phyloP scores from a whole-genome alignment of 257 asterid genomes.

The Sherardia arvensis region DNA sequence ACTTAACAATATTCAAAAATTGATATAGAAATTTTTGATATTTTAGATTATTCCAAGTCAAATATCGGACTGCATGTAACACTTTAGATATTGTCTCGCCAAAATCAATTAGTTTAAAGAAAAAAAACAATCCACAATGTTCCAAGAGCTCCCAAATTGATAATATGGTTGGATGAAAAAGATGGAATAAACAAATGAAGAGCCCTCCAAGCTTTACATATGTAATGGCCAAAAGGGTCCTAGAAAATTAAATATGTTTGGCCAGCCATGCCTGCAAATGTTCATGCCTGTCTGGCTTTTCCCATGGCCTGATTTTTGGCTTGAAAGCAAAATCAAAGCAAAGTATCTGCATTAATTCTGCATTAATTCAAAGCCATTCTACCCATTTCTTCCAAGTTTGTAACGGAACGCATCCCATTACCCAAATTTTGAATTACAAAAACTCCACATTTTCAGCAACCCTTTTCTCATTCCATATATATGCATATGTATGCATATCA shows the following conservation, averaged over 20 bases:
- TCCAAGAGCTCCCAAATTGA: constrained; percentile 3
- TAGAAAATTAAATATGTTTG: background rate
- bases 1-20: no score
- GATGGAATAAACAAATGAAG: background rate
- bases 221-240: background rate
- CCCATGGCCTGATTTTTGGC: background rate
- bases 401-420: constrained; percentile 7
- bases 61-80: no score
- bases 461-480: constrained; percentile 1
- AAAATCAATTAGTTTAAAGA: background rate
- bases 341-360: background rate
- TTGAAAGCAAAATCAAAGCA: constrained; percentile 2
- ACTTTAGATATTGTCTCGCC: no score
- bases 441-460: constrained; percentile 23
- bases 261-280: constrained; percentile 7
- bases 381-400: constrained; percentile 10
- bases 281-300: background rate
- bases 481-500: no score
- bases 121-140: background rate
- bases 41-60: no score
- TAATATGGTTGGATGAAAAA: background rate
- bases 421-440: constrained; percentile 40
- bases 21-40: no score
- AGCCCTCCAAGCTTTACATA: background rate
- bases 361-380: constrained; percentile 11